phyloP scores from a whole-genome alignment of 2,329 filamentous ascomycete species.

The Paracorniculantispora psalliotae region DNA sequence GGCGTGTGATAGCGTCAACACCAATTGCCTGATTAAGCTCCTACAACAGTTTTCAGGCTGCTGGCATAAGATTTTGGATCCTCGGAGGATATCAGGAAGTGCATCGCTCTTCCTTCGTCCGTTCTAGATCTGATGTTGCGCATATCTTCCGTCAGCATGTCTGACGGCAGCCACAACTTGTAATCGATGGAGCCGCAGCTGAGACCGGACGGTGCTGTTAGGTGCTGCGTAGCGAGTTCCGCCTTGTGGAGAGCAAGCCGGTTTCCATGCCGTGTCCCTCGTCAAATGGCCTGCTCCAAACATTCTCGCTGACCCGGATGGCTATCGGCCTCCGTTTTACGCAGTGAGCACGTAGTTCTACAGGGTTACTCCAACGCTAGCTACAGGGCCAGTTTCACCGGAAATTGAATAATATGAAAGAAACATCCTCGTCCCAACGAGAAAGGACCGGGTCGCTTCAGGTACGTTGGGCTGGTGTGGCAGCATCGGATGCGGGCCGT shows the following conservation, averaged over 20 bases:
- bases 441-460: not conserved
- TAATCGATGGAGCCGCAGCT: not conserved
- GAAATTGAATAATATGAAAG: not conserved
- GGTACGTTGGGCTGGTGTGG: not conserved
- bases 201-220: not conserved
- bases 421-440: not conserved
- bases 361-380: not conserved
- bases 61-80: not conserved
- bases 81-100: not conserved
- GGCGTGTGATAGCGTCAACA: not conserved
- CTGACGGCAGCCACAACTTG: not conserved
- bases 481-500: conserved; percentile 9
- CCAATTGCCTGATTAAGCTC: not conserved
- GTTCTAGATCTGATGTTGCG: not conserved
- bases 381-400: not conserved
- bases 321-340: not conserved
- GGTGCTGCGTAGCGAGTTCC: not conserved
- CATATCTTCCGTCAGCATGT: conserved; percentile 9
- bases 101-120: not conserved
- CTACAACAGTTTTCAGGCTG: not conserved
- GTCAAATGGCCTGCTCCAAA: not conserved
- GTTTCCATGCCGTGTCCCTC: not conserved
- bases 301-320: not conserved
- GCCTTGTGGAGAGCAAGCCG: conserved; percentile 1
- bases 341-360: not conserved